Evolutionary conservation across 352 stramenopile species (phyloP), one percentile per base, ranked within the genome.

Genomic region (Pythium aristosporum): DNA sequence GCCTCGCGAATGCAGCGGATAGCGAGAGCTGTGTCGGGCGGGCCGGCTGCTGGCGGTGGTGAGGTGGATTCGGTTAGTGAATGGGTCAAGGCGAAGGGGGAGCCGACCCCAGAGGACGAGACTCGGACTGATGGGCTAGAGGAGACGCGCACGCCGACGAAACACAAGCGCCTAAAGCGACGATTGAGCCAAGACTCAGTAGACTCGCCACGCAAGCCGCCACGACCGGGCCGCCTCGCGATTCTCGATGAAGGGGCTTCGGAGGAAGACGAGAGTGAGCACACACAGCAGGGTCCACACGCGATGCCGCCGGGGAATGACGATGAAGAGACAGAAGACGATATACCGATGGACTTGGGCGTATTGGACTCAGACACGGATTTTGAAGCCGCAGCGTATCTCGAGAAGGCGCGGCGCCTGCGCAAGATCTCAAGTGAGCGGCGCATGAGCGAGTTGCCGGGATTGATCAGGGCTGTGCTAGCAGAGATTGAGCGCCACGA

Each of bases 181-280:
- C 59, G 59, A 23, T 13, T 60, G 41, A 53, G 59, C 13, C 28
- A 32, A 20, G 39, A 60, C n/a, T 60, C 41, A 30, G 1, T 60
- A 12, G 59, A 66, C 20, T 66, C 59, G 32, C 59, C 59, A 21
- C 49, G 49, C n/a, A 66, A 66, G 32, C 59, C 59, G 11, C 52
- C 52, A n/a, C 61, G 61, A 13, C 51, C 61, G 1, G 61, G 52
- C 16, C 61, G 51, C 23, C 21, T 61, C 49, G 34, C 43, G 13
- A 23, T 56, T 13, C 10, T 41, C 18, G 51, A 61, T 4, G 39
- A 60, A 21, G 49, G 39, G 23, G 3, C n/a, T n/a, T 34, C n/a
- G 12, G 46, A 64, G 7, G 47, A 43, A 12, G 57, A 51, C 1
- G n/a, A 37, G 5, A 25, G 52, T 16, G 32, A 53, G 23, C 47